Base-by-base conservation (phyloP, 345 rosid species). In the Aquilaria malaccensis region DNA sequence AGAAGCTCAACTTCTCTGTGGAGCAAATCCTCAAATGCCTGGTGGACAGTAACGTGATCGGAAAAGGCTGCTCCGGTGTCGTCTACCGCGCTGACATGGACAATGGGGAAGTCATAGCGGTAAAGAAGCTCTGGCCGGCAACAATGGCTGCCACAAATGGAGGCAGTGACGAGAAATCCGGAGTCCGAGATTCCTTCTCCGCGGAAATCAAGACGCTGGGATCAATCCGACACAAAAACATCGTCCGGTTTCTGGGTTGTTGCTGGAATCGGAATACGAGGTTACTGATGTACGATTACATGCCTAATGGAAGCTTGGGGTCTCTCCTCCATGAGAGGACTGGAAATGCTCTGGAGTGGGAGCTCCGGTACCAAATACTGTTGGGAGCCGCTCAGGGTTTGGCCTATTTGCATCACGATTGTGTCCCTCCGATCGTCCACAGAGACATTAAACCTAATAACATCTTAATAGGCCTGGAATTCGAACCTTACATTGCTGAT, bases 401-500 rank as follows among this genome's bases (percentile, higher is more conserved):
- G 41, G 83, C 97, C 48, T 94, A 90, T 71, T 76, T 94, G 75
- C 99, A 94, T 77, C 99, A 94, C 66, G 97, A 90, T 71, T 94
- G 99, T 45, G 80, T 84, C 51, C 99, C 97, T 49, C 86, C 95
- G 0, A 94, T 94, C 52, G 92, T 94, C 70, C 99, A 94, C 56
- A 81, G 98, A 29, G 96, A 93, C 68, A 89, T 93, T 69, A 93
- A 93, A 75, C 94, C 97, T 66, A 90, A 90, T 32, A 94, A 94
- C 69, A 90, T 94, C 59, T 83, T 94, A 45, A 79, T 94, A 41
- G 97, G 97, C 70, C 85, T 83, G 6, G 92, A 82, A 55, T 94
- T 90, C 13, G 97, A 94, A 72, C 90, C 99, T 5, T 94, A 90
- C 69, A 87, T 94, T n/a, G 97, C 97, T 10, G 99, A 94, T 77